phyloP scores from a whole-genome alignment of 2,329 filamentous ascomycete genomes.

The Aspergillus chevalieri region DNA sequence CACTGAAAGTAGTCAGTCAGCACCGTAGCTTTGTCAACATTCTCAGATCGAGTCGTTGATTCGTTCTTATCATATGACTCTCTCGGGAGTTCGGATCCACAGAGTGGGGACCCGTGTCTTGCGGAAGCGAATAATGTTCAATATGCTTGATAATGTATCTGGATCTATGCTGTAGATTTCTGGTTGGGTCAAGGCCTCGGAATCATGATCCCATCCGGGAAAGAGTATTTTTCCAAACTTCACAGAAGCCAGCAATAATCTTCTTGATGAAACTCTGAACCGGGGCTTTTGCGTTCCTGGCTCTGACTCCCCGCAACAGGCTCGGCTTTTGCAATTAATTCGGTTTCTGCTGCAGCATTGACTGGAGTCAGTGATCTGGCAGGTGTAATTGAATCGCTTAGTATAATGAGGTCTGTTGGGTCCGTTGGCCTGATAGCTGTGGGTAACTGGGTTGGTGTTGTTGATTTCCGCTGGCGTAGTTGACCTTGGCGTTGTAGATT shows the following conservation, averaged over 20 bases:
- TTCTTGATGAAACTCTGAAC: slow-evolving; percentile 3
- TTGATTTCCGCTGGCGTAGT: no score
- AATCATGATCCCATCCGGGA: not conserved
- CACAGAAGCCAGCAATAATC: slow-evolving; percentile 1
- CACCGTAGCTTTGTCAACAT: not conserved
- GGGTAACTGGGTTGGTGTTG: no score
- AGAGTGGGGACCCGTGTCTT: not conserved
- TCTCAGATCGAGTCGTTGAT: no score
- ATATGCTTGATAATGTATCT: not conserved
- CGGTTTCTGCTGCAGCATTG: no score
- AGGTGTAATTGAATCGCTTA: no score
- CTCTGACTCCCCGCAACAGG: not conserved
- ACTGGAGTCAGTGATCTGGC: no score
- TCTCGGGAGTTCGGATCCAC: no score
- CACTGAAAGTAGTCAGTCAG: slow-evolving; percentile 4
- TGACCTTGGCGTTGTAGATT: no score
- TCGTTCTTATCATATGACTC: no score
- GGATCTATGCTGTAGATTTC: not conserved
- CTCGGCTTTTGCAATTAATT: no score
- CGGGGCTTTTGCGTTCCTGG: not conserved
- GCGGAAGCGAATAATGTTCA: slow-evolving; percentile 1
- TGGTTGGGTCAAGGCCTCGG: not conserved
- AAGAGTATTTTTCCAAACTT: slow-evolving; percentile 1
- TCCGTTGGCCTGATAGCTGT: no score
- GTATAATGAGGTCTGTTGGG: no score